These are phyloP conservation scores for Talaromyces verruculosus DNA, from an alignment of 2,329 filamentous ascomycete species.

Conservation along the genomic window DNA sequence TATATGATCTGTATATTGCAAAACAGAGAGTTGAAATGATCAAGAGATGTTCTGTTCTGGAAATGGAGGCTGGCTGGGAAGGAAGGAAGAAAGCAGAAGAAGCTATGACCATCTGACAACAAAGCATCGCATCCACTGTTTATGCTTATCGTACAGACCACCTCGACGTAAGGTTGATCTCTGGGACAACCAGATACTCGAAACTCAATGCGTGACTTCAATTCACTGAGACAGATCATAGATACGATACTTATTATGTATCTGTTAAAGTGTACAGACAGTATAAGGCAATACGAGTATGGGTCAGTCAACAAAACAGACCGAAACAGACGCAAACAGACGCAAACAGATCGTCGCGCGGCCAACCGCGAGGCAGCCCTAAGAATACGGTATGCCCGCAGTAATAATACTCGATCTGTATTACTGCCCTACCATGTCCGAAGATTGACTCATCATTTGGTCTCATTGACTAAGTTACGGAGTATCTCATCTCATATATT, in stretches of 20 bases:
- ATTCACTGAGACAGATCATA: neutral
- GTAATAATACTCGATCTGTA: slow-evolving; percentile 9
- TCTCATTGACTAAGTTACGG: neutral
- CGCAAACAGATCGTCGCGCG: slow-evolving; percentile 18
- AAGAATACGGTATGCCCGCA: neutral
- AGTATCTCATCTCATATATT: neutral
- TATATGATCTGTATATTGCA: too few species aligned
- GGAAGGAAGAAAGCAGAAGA: neutral
- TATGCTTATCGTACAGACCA: neutral
- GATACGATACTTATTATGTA: too few species aligned
- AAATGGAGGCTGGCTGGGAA: slow-evolving; percentile 6
- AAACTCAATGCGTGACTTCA: neutral
- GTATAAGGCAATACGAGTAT: too few species aligned
- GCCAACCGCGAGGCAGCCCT: slow-evolving; percentile 18
- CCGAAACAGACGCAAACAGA: neutral
- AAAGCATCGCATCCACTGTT: slow-evolving; percentile 9
- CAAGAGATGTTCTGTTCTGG: too few species aligned
- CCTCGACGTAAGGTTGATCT: neutral
- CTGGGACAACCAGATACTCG: slow-evolving; percentile 9
- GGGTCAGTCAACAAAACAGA: neutral
- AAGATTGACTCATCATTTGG: neutral
- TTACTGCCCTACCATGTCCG: neutral
- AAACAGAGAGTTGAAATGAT: too few species aligned
- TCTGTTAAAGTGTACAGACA: too few species aligned
- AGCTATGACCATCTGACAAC: slow-evolving; percentile 20